A percentile compares a stretch with the other conserved stretches of the same genome.
phyloP scores from a whole-genome alignment of 225 moss, liverwort and hornwort species.

The Pseudoscleropodium purum region DNA sequence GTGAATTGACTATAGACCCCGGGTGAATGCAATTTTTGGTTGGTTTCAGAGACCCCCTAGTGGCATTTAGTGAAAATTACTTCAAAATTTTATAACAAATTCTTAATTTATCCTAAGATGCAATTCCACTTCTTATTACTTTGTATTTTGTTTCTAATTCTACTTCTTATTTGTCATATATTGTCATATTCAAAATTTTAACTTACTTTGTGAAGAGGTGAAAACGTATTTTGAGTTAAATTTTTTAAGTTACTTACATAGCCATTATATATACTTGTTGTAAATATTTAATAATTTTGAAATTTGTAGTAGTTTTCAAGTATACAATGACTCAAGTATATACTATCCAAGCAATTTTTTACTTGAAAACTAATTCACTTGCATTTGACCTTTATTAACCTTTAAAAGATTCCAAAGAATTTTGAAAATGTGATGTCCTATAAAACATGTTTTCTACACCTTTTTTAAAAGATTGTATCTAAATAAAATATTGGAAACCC shows the following conservation, averaged over 20 bases:
- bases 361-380: neutral
- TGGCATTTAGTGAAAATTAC: neutral
- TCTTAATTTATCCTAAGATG: neutral
- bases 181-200: neutral
- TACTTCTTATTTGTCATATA: neutral
- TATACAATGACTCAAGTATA: neutral
- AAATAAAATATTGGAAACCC: neutral
- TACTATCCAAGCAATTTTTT: neutral
- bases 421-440: neutral
- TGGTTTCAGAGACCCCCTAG: neutral
- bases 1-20: neutral
- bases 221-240: neutral
- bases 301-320: neutral
- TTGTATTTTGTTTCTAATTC: neutral
- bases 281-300: neutral
- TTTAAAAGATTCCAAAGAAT: fast-evolving
- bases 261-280: too few relatives aligned
- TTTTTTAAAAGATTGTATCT: neutral
- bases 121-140: neutral
- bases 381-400: neutral
- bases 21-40: neutral
- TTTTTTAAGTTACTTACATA: too few relatives aligned
- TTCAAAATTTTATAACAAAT: neutral
- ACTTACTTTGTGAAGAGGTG: neutral
- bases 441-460: neutral